Base-by-base conservation (phyloP, 805 yeast genomes). In the Candida peoriensis region DNA sequence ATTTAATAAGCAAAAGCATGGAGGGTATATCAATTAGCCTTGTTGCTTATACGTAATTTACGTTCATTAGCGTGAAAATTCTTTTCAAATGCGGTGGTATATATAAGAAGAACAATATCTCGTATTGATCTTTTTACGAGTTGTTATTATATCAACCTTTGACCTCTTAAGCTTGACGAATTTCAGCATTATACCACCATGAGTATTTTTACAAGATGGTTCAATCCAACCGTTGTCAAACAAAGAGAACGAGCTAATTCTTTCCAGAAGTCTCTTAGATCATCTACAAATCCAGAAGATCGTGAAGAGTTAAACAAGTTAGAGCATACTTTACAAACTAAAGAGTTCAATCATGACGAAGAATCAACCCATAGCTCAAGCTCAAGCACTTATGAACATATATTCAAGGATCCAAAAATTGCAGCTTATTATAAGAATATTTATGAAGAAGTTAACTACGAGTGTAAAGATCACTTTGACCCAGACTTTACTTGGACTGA, bases 401-500 rank as follows among this genome's bases (percentile, higher is more conserved):
- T 46, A 29, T 46, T 46, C 35, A 33, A 36, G 20, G 74, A 76
- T 43, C 75, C 76, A 1, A 56, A 44, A 5, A 63, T 68, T 3
- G 77, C 72, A 2, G 64, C 64, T 24, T 55, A 67, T 47, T 77
- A 72, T 49, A 43, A 57, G 5, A 46, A 57, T 1, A 28, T 74
- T 7, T 77, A 77, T 45, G 76, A 74, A 28, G 43, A 52, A 4
- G 52, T 73, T 2, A 30, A 68, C 8, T 78, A 78, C 47, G 85
- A 78, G 48, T 70, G 81, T 41, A 61, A 72, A 16, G 58, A 63
- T 23, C 62, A 63, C 13, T 72, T 79, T 47, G 84, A 81, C 48
- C 81, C 84, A 0, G 61, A 63, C 0, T 66, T 76, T 24, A 61
- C 64, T 9, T 78, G 84, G 85, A 60, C 72, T 0, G 44, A 42